Evolutionary conservation across 2,329 filamentous ascomycete genomes (phyloP).

Genomic region (Cladosporium sp.): DNA sequence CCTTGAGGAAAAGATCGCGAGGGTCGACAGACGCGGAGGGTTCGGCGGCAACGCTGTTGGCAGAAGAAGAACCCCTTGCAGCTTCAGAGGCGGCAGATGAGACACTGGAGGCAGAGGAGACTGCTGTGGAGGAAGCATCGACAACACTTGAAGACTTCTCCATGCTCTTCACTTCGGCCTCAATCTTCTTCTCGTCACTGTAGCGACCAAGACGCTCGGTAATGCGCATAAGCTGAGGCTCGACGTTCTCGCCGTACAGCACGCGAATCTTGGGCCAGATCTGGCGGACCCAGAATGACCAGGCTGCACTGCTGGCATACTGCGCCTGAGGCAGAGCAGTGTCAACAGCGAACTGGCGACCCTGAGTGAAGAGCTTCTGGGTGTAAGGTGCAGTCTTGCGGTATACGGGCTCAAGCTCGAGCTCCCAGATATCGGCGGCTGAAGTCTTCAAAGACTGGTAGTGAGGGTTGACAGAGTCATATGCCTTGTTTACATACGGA

Average conservation of each 20-base stretch:
- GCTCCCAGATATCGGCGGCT: slow-evolving; percentile 67
- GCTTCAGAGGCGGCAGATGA: slow-evolving; percentile 32
- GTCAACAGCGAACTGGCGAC: slow-evolving; percentile 65
- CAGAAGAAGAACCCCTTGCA: slow-evolving; percentile 28
- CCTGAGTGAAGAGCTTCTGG: slow-evolving; percentile 64
- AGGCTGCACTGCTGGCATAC: slow-evolving; percentile 68
- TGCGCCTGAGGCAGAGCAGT: slow-evolving; percentile 71
- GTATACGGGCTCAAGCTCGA: slow-evolving; percentile 74
- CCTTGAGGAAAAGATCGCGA: slow-evolving; percentile 66
- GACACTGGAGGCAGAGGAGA: slow-evolving; percentile 30
- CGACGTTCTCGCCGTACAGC: slow-evolving; percentile 86
- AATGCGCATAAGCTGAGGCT: slow-evolving; percentile 91
- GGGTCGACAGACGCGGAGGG: slow-evolving; percentile 44
- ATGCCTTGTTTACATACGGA: slow-evolving; percentile 68
- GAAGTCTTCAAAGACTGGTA: slow-evolving; percentile 65
- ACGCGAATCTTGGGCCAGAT: slow-evolving; percentile 80
- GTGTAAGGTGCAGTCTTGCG: slow-evolving; percentile 72
- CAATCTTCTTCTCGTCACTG: slow-evolving; percentile 63
- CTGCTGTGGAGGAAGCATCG: slow-evolving; percentile 29
- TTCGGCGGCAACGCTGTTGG: slow-evolving; percentile 46
- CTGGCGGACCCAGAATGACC: slow-evolving; percentile 70
- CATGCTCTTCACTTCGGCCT: slow-evolving; percentile 58
- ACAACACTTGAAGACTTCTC: slow-evolving; percentile 41
- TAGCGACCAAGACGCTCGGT: slow-evolving; percentile 83
- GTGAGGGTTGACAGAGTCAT: slow-evolving; percentile 66